phyloP scores from a whole-genome alignment of 345 rosid species.

The Gynandropsis gynandra region DNA sequence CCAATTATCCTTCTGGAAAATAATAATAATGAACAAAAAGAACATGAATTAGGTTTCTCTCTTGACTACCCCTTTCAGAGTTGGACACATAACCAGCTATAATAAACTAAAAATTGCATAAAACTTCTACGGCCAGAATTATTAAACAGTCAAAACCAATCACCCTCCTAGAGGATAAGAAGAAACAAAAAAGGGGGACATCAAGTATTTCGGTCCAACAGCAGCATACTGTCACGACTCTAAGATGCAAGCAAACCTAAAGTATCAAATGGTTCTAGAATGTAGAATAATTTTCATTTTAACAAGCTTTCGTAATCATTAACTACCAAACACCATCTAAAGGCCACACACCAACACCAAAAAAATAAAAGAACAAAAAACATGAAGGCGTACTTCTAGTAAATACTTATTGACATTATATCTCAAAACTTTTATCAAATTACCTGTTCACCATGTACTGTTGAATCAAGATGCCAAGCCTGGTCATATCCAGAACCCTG shows the following conservation, averaged over 20 bases:
- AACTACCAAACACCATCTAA: constrained; percentile 8
- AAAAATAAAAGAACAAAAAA: too few relatives aligned
- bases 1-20: constrained; percentile 64
- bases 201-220: constrained; percentile 7
- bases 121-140: constrained; percentile 11
- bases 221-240: background rate
- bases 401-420: constrained; percentile 8
- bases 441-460: constrained; percentile 69
- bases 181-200: background rate
- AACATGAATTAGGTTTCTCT: constrained; percentile 16
- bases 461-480: constrained; percentile 68
- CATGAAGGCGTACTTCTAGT: background rate
- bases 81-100: constrained; percentile 11
- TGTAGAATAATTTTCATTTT: constrained; percentile 11
- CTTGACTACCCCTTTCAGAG: constrained; percentile 1
- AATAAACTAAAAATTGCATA: background rate
- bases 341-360: too few relatives aligned
- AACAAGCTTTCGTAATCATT: constrained; percentile 13
- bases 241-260: background rate
- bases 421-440: constrained; percentile 15
- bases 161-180: constrained; percentile 11
- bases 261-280: constrained; percentile 16
- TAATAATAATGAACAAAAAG: too few relatives aligned
- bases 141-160: constrained; percentile 14
- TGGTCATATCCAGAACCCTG: constrained; percentile 81